These are phyloP conservation scores for Podaxis rugospora DNA, from an alignment of 768 basidiomycete genomes.

Conservation along the genomic window DNA sequence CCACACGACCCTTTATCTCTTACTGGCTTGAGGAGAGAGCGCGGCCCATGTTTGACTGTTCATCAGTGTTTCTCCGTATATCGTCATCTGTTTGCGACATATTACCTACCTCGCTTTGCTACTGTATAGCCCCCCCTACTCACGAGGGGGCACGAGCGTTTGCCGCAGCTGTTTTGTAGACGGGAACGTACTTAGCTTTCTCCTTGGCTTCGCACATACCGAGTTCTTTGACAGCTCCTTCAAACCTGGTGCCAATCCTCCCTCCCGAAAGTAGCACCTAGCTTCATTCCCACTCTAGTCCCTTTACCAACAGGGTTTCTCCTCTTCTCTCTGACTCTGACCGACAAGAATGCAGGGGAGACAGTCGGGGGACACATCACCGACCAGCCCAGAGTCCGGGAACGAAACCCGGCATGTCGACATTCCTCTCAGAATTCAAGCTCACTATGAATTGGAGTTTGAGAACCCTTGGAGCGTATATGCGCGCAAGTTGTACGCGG, in stretches of 20 bases:
- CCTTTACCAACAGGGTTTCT: neutral
- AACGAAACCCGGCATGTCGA: neutral
- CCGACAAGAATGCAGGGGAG: neutral
- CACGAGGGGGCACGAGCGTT: neutral
- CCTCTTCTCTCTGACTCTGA: neutral
- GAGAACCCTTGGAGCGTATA: neutral
- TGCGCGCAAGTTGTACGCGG: neutral
- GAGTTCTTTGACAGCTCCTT: neutral
- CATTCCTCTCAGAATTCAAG: neutral
- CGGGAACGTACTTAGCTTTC: too few relatives aligned
- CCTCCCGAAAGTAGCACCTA: neutral
- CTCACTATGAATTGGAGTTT: constrained; percentile 2
- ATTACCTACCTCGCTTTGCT: neutral
- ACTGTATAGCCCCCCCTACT: neutral
- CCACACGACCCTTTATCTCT: neutral
- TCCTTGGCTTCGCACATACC: neutral
- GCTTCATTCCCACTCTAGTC: neutral
- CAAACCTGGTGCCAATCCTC: neutral
- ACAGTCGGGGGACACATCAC: neutral
- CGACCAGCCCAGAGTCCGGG: neutral
- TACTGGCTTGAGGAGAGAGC: neutral
- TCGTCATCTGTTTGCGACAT: neutral
- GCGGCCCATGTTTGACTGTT: neutral
- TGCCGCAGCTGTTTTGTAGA: neutral
- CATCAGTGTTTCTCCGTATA: neutral